Base-by-base conservation (phyloP, 75 land plant genomes). In the Pseudotsuga menziesii region DNA sequence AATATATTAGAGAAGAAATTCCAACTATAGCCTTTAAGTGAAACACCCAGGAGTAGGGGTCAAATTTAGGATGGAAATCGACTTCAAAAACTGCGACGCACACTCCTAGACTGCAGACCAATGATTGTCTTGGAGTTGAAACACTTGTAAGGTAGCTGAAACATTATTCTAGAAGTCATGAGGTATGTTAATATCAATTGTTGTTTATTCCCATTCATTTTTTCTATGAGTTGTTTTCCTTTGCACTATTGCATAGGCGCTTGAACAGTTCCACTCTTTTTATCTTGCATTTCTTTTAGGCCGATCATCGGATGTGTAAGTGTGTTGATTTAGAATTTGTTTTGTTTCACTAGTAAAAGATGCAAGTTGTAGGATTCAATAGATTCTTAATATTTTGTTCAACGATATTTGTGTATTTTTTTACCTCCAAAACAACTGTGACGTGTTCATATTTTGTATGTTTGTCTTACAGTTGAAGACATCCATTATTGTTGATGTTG, bases 101-200 rank as follows among this genome's bases (percentile, higher is more conserved):
- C 11, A 86, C 78, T 59, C 81, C 87, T 11, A 67, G 77, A 36
- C 56, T 89, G 78, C 89, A 89, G 75, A 89, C 89, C 20, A 97
- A 98, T 82, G 98, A 97, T 63, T 92, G 98, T 58, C 98, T 94
- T 76, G 99, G 99, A 54, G 99, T 98, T 48, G 99, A 97, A 60
- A 92, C 91, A 57, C 90, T 94, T 9, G 22, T 97, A 25, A 94
- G 92, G 77, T 78, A 94, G 59, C 81, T 97, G 41, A 97, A 97
- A 74, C 94, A 97, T 67, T 97, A 97, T 74, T 88, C 93, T 56
- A 94, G 99, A 79, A 96, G 93, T 61, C 84, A 90, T 54, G 91
- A 96, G 91, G 97, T 96, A 80, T 35, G 20, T 7, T 36, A 4
- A 4, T 23, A 66, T 3, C 48, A 32, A 54, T 5, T 73, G 52